Conservation (phyloP, 345 rosid species). For the Hibiscus trionum region DNA sequence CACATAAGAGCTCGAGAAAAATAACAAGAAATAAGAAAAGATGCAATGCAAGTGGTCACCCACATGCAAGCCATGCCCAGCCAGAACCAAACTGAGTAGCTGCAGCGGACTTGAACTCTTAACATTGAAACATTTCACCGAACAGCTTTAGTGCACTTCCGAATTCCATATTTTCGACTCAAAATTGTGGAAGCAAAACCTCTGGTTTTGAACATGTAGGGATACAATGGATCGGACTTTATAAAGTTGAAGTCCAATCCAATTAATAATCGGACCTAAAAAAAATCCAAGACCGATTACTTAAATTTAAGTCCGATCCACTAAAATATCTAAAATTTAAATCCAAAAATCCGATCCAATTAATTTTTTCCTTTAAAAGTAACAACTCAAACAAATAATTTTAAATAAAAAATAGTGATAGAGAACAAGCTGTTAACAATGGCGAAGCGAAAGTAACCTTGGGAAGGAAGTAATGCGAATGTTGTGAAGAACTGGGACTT, state of each 20-base stretch:
- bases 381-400: too few species aligned
- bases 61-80: slow-evolving; percentile 95
- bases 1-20: too few species aligned
- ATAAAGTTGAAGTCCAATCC: too few species aligned
- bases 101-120: slow-evolving; percentile 45
- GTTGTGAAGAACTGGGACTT: background rate
- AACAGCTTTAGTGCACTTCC: slow-evolving; percentile 32
- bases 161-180: background rate
- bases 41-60: slow-evolving; percentile 17
- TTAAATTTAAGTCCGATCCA: too few species aligned
- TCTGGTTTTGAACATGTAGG: too few species aligned
- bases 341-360: too few species aligned
- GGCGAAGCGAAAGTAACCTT: background rate
- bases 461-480: background rate
- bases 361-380: too few species aligned
- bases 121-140: slow-evolving; percentile 40
- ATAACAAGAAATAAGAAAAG: background rate
- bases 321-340: too few species aligned
- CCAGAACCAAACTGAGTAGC: slow-evolving; percentile 88
- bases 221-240: too few species aligned
- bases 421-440: background rate
- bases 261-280: too few species aligned
- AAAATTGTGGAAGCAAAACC: background rate
- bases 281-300: too few species aligned
- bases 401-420: too few species aligned